Evolutionary conservation across 2,329 filamentous ascomycete species (phyloP), one percentile per base, ranked within the genome.

Genomic region (Ceratocystis harringtonii): DNA sequence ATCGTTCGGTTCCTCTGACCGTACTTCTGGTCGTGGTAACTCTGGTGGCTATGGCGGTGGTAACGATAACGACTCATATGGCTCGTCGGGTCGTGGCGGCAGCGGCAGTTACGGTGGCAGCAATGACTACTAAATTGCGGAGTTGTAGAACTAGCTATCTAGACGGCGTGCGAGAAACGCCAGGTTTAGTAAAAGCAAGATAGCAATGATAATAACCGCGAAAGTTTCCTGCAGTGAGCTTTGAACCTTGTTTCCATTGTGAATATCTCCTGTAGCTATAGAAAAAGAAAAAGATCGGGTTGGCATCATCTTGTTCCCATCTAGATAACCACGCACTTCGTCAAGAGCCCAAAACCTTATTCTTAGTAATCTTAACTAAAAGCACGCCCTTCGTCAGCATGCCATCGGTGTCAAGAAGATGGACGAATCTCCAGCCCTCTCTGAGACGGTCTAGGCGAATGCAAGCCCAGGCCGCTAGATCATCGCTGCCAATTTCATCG

Each of bases 391-490:
- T 80, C 2, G 83, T 87, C 66, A 83, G 75, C 36, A 79, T 77
- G 0, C 90, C 90, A 68, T 85, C 80, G 30, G 79, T 78, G 72
- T 95, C 86, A 68, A 88, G 79, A 66, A 97, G 76, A 70, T 86
- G 87, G 65, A 97, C 78, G 69, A 96, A 84, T 10, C 91, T 80
- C 70, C 89, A 88, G 0, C 94, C 92, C 43, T 81, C 77, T 68
- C 84, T 84, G 67, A 96, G 74, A 6, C 91, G 82, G 75, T 96
- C 91, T 25, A 97, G 81, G 48, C 91, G 82, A 70, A 95, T 86
- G 72, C 91, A 96, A 1, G 89, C 85, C 94, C 94, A 97, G 2
- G 88, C 90, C 10, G 90, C 87, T 66, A 96, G 75, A 67, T 87
- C 82, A 71, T 97, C 91, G 68, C 82, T 81, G 3, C 86, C 85